These are phyloP conservation scores for Hagleromyces aurorensis DNA, from an alignment of 805 yeast species.

Conservation along the genomic window DNA sequence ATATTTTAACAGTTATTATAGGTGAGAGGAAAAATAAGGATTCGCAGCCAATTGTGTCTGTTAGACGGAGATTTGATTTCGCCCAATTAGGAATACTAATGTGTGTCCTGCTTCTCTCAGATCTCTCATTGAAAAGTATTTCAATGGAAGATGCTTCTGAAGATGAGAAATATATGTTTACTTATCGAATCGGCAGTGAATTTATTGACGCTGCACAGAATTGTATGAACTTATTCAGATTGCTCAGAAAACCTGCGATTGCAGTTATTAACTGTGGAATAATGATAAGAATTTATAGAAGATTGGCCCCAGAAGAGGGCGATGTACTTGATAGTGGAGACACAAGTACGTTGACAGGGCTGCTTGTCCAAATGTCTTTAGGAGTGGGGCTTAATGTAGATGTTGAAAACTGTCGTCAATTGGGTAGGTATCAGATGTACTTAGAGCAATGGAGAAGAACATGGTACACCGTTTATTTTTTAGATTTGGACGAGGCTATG, in stretches of 20 bases:
- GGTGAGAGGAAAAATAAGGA: constrained; percentile 34
- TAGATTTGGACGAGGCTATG: constrained; percentile 40
- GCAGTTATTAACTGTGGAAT: constrained; percentile 48
- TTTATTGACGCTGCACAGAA: constrained; percentile 42
- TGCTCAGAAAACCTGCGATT: constrained; percentile 41
- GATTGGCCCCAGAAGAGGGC: constrained; percentile 48
- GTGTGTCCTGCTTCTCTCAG: constrained; percentile 38
- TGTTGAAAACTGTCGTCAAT: constrained; percentile 32
- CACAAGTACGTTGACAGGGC: constrained; percentile 40
- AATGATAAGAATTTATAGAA: constrained; percentile 42
- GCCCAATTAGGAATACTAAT: constrained; percentile 42
- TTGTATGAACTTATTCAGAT: constrained; percentile 48
- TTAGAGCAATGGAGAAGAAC: constrained; percentile 48
- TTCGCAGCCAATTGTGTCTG: constrained; percentile 26
- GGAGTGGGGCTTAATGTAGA: constrained; percentile 54
- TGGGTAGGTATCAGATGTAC: constrained; percentile 18
- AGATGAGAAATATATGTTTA: constrained; percentile 34
- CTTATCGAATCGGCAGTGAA: constrained; percentile 40
- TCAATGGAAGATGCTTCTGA: constrained; percentile 22
- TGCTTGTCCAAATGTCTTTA: constrained; percentile 47
- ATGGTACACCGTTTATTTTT: constrained; percentile 44
- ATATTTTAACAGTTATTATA: constrained; percentile 31
- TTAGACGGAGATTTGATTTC: constrained; percentile 40
- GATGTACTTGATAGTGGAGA: constrained; percentile 46
- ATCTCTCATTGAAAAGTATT: constrained; percentile 33